A percentile compares a stretch with the other conserved stretches of the same genome.
These are phyloP conservation scores for Endoconidiophora laricicola DNA, from an alignment of 2,329 filamentous ascomycete genomes.

Conservation along the genomic window DNA sequence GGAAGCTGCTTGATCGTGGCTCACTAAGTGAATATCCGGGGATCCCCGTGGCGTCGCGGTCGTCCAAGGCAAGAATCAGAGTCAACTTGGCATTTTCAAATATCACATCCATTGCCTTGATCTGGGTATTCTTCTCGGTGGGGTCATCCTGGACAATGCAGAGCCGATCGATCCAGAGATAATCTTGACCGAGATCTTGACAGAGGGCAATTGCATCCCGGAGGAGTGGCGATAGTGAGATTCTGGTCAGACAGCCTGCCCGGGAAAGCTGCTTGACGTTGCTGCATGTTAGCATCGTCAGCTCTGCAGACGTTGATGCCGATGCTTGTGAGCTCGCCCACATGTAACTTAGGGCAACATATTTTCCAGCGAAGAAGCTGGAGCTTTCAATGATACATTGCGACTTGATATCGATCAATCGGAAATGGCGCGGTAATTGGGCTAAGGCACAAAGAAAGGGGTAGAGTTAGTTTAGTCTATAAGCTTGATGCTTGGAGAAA, in stretches of 20 bases:
- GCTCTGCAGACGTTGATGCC: background rate
- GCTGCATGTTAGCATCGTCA: background rate
- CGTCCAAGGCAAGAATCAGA: constrained; percentile 3
- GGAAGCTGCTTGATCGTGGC: background rate
- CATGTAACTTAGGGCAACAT: constrained; percentile 4
- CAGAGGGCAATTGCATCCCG: background rate
- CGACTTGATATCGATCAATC: constrained; percentile 2
- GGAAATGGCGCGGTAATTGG: background rate
- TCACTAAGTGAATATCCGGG: background rate
- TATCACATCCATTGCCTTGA: constrained; percentile 6
- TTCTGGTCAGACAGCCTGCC: background rate
- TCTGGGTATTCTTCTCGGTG: background rate
- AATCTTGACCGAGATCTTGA: background rate
- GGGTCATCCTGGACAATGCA: constrained; percentile 4
- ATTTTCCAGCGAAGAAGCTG: background rate
- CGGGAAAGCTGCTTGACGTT: background rate
- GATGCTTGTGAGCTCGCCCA: background rate
- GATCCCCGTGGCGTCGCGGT: background rate
- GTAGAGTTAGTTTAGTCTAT: background rate
- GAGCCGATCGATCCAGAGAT: constrained; percentile 5
- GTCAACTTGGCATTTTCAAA: constrained; percentile 1
- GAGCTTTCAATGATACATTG: background rate
- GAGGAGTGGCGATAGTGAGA: background rate
- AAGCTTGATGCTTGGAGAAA: background rate
- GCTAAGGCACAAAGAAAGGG: background rate